Evolutionary conservation across 352 stramenopile genomes (phyloP).

Genomic region (Phytophthora capsici): DNA sequence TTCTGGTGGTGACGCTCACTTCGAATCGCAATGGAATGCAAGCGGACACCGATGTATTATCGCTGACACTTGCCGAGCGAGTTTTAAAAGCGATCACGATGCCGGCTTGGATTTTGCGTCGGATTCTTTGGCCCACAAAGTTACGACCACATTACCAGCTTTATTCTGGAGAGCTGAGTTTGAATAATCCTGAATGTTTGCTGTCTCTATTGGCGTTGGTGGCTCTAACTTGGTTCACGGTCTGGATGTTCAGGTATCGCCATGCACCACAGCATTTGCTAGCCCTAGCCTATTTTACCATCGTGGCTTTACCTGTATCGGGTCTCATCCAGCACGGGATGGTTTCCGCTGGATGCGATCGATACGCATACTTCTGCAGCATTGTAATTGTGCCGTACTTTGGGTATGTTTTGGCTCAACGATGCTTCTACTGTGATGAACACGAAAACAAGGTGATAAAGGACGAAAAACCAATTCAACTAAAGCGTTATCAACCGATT

Average conservation of each 20-base stretch:
- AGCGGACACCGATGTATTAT: conserved; percentile 48
- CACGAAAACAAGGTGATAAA: neutral
- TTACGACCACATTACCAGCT: conserved; percentile 71
- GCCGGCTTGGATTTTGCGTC: conserved; percentile 44
- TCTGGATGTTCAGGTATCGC: conserved; percentile 25
- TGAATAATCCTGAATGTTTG: conserved; percentile 42
- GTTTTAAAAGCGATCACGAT: conserved; percentile 52
- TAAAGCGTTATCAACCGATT: conserved; percentile 1
- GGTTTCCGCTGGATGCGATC: conserved; percentile 54
- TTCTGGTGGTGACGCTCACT: conserved; percentile 47
- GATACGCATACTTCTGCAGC: conserved; percentile 72
- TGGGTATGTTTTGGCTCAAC: conserved; percentile 24
- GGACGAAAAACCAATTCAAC: conserved; percentile 6
- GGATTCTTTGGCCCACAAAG: conserved; percentile 50
- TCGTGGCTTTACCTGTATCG: conserved; percentile 63
- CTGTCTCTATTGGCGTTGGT: conserved; percentile 28
- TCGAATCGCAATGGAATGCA: conserved; percentile 55
- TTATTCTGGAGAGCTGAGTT: conserved; percentile 39
- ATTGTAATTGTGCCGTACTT: conserved; percentile 52
- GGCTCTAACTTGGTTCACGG: conserved; percentile 23
- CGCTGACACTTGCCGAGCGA: conserved; percentile 42
- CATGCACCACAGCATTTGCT: conserved; percentile 38
- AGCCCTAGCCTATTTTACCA: conserved; percentile 41
- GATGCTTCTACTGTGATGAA: conserved; percentile 11
- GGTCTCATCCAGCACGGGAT: conserved; percentile 80